Conservation (phyloP, 768 basidiomycete genomes). For the Dictyophora rubrovolvata region DNA sequence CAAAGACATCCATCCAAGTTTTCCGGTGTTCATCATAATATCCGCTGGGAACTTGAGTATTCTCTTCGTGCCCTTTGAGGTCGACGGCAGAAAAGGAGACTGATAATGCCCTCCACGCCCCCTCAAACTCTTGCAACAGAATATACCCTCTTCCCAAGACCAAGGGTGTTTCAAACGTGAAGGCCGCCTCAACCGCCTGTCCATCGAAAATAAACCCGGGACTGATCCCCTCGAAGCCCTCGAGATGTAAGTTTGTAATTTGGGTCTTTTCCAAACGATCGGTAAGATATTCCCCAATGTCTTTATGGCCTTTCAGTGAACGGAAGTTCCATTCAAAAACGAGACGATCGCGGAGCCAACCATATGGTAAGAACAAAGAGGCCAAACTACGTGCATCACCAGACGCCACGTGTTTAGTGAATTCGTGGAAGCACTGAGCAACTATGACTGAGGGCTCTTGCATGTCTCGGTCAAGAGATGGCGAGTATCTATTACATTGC, state of each 20-base stretch:
- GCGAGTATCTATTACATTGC: too few species aligned
- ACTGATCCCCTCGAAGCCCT: conserved; percentile 2
- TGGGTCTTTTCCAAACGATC: conserved; percentile 6
- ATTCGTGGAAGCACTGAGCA: conserved; percentile 21
- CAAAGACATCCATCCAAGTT: conserved; percentile 12
- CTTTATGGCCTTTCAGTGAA: conserved; percentile 14
- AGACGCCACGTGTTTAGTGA: conserved; percentile 14
- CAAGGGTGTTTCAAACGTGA: conserved; percentile 13
- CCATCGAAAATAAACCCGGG: background rate
- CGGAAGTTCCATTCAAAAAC: conserved; percentile 18
- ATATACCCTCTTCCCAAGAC: conserved; percentile 14
- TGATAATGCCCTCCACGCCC: conserved; percentile 15
- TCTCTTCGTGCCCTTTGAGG: conserved; percentile 18
- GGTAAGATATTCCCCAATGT: conserved; percentile 12
- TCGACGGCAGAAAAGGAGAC: conserved; percentile 14
- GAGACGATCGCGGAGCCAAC: conserved; percentile 23
- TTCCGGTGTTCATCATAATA: conserved; percentile 13
- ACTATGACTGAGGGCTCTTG: background rate
- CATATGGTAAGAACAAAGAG: conserved; percentile 23
- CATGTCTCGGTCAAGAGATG: background rate
- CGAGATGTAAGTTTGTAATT: conserved; percentile 13
- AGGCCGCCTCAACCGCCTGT: conserved; percentile 13
- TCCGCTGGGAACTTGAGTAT: conserved; percentile 3
- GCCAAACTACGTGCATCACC: conserved; percentile 17
- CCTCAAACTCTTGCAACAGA: conserved; percentile 1